Conservation (phyloP, 495 filamentous ascomycete species). For the Mytilinidion resinicola region DNA sequence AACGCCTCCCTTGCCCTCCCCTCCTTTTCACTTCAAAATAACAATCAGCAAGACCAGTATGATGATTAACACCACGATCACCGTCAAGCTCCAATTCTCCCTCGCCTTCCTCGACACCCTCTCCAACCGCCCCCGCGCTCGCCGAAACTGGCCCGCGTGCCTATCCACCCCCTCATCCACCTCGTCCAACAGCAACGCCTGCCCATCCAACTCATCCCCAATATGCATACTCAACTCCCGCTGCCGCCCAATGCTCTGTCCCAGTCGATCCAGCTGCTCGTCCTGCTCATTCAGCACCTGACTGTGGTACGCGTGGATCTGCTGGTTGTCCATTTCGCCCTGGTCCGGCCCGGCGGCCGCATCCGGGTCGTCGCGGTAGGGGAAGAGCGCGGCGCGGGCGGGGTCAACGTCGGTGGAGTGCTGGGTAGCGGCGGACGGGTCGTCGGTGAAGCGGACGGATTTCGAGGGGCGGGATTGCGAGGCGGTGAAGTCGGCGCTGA, state of each 20-base stretch:
- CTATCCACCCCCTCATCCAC: conserved; percentile 77
- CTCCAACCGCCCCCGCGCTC: conserved; percentile 57
- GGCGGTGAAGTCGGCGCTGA: conserved; percentile 60
- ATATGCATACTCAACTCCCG: conserved; percentile 92
- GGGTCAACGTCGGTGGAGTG: conserved; percentile 45
- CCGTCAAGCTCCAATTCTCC: conserved; percentile 39
- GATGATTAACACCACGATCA: conserved; percentile 38
- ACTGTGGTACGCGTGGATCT: conserved; percentile 79
- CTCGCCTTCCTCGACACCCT: conserved; percentile 32
- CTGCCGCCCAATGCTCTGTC: conserved; percentile 82
- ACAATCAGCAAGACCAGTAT: conserved; percentile 39
- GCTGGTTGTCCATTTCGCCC: conserved; percentile 65
- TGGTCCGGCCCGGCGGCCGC: conserved; percentile 46
- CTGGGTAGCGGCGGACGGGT: conserved; percentile 32
- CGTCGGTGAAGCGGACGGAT: conserved; percentile 86
- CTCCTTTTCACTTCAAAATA: conserved; percentile 30
- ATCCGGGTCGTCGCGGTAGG: conserved; percentile 55
- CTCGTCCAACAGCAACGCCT: conserved; percentile 82
- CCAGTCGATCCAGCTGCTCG: conserved; percentile 81
- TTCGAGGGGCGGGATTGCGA: conserved; percentile 52
- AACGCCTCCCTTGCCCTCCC: background rate
- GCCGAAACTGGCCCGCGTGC: conserved; percentile 66
- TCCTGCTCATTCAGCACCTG: conserved; percentile 80
- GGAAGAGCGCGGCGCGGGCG: conserved; percentile 57
- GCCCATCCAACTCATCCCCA: conserved; percentile 88